phyloP scores from a whole-genome alignment of 2,329 filamentous ascomycete genomes.

The Colletotrichum truncatum region DNA sequence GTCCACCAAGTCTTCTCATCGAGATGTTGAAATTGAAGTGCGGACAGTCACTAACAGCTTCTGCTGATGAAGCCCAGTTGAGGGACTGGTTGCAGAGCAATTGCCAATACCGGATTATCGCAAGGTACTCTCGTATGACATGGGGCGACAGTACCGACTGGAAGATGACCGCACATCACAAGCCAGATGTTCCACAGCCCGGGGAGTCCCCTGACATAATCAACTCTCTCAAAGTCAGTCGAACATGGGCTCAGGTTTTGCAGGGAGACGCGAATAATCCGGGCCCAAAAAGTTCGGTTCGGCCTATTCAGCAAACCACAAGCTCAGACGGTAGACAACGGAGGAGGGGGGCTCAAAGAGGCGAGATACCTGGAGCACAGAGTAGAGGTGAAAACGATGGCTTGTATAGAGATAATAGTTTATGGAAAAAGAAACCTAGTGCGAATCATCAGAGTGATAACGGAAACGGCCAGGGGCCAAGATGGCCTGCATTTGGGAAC shows the following conservation, averaged over 20 bases:
- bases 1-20: no score
- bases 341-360: not conserved
- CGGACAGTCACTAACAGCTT: not conserved
- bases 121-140: not conserved
- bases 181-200: rapidly evolving
- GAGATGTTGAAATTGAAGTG: no score
- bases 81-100: not conserved
- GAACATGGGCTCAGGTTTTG: not conserved
- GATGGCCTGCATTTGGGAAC: no score
- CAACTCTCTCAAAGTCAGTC: not conserved
- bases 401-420: no score
- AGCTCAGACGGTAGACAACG: no score
- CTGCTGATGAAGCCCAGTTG: not conserved
- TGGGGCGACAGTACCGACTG: not conserved
- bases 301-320: no score
- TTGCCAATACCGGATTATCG: not conserved
- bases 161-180: not conserved
- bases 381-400: no score
- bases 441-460: no score
- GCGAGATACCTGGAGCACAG: no score
- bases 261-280: not conserved
- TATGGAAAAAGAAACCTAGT: no score
- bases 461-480: no score
- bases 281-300: not conserved
- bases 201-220: not conserved